phyloP scores from a whole-genome alignment of 225 moss, liverwort and hornwort genomes.

The Polytrichum formosum region DNA sequence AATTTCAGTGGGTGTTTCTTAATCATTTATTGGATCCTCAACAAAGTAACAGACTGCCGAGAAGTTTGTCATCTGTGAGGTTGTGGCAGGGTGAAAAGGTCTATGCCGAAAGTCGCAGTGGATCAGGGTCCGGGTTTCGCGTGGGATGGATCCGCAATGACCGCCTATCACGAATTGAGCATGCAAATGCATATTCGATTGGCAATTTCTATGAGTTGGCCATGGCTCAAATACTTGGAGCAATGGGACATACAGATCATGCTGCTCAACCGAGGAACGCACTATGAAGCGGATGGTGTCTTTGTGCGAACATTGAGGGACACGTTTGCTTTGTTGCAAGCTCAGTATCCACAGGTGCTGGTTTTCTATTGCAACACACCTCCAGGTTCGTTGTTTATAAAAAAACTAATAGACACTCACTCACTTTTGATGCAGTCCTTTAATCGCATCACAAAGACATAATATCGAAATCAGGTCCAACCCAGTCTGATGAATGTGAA shows the following conservation, averaged over 20 bases:
- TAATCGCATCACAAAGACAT: not conserved
- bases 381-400: slow-evolving; percentile 38
- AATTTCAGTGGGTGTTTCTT: slow-evolving; percentile 13
- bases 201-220: slow-evolving; percentile 43
- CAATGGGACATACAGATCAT: slow-evolving; percentile 50
- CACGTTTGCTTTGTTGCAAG: slow-evolving; percentile 42
- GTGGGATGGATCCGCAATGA: slow-evolving; percentile 50
- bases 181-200: not conserved
- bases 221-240: slow-evolving; percentile 47
- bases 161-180: slow-evolving; percentile 23
- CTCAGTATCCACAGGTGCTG: slow-evolving; percentile 42
- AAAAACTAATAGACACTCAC: no score
- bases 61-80: not conserved
- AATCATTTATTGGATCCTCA: slow-evolving; percentile 6
- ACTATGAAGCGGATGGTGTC: slow-evolving; percentile 49
- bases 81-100: slow-evolving; percentile 16
- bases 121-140: slow-evolving; percentile 25
- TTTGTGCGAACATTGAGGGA: no score
- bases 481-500: not conserved
- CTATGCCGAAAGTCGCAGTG: slow-evolving; percentile 31
- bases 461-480: not conserved
- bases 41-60: no score
- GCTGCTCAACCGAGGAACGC: slow-evolving; percentile 76
- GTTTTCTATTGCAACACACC: slow-evolving; percentile 70
- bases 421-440: not conserved